Evolutionary conservation across 2,329 filamentous ascomycete genomes (phyloP), one percentile per base, ranked within the genome.

Genomic region (Volutella citrinella): DNA sequence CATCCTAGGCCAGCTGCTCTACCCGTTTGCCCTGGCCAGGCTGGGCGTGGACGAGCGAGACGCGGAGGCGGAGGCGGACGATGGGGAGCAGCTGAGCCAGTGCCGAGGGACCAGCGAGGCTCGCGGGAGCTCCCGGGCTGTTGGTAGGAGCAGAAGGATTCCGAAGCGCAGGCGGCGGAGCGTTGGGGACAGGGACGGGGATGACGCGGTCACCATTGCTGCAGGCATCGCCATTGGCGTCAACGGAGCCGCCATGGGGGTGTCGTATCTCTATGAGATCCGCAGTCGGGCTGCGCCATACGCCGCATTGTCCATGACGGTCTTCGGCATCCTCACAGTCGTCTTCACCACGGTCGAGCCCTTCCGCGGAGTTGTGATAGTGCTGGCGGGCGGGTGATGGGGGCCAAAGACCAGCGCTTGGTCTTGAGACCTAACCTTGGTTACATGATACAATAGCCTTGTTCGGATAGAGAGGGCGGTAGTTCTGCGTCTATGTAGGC

Each of bases 231-330:
- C 72, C 0, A 64, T 78, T 30, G 76, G 76, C 4, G 69, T 78
- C 58, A 80, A 79, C 43, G 73, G 73, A 2, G 74, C 74, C 1
- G 76, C 76, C 5, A 77, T 80, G 73, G 76, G 76, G 4, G 75
- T 76, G 1, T 66, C 75, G 1, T 73, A 76, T 39, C 60, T 79
- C 11, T 76, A 78, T 36, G 73, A 78, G 52, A 65, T 64, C 7
- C 62, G 61, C 33, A 76, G 69, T 42, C 65, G 62, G 2, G 70
- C 74, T 5, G 72, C 73, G 4, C 73, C 75, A 1, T 78, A 78
- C 44, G 71, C 75, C 4, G 72, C 70, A 3, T 54, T 80, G 12
- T 66, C 74, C 3, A 78, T 78, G 76, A 76, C 74, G 7, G 58
- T 74, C 6, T 74, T 78, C 46, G 74, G 76, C 0, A 63, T 75